A percentile compares a stretch with the other conserved stretches of the same genome.
phyloP scores from a whole-genome alignment of 495 filamentous ascomycete genomes.

The Astrothelium macrocarpum region DNA sequence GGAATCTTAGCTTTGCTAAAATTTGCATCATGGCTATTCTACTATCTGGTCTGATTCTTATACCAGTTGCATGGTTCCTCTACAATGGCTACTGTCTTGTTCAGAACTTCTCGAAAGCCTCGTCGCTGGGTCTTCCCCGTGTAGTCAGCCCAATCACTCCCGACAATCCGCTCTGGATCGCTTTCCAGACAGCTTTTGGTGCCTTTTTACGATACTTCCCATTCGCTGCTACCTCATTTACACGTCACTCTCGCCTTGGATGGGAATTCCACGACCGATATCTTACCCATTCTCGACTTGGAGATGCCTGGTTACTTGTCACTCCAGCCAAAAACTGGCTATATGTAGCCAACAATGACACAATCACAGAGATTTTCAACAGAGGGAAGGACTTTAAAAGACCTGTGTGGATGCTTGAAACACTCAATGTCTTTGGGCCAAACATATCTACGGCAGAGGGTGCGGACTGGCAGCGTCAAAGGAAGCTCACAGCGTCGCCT shows the following conservation, averaged over 20 bases:
- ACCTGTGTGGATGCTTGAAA: constrained; percentile 19
- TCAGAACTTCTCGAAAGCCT: constrained; percentile 11
- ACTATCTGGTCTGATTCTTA: background rate
- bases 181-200: constrained; percentile 11
- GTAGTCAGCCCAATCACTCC: constrained; percentile 24
- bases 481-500: constrained; percentile 30
- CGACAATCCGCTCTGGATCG: constrained; percentile 27
- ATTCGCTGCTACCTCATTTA: constrained; percentile 13
- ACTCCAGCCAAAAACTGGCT: constrained; percentile 23
- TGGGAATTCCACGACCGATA: constrained; percentile 22
- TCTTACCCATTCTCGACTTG: constrained; percentile 15
- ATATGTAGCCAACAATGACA: constrained; percentile 14
- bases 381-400: constrained; percentile 13
- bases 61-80: background rate
- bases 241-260: constrained; percentile 14
- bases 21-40: background rate
- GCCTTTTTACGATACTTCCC: constrained; percentile 11
- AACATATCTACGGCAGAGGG: constrained; percentile 32
- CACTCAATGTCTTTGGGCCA: constrained; percentile 32
- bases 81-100: background rate
- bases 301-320: constrained; percentile 18
- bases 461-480: constrained; percentile 35
- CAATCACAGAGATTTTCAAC: constrained; percentile 10
- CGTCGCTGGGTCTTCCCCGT: constrained; percentile 17
- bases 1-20: background rate